These are phyloP conservation scores for Solanum rostratum DNA, from an alignment of 257 asterid genomes.

Conservation along the genomic window DNA sequence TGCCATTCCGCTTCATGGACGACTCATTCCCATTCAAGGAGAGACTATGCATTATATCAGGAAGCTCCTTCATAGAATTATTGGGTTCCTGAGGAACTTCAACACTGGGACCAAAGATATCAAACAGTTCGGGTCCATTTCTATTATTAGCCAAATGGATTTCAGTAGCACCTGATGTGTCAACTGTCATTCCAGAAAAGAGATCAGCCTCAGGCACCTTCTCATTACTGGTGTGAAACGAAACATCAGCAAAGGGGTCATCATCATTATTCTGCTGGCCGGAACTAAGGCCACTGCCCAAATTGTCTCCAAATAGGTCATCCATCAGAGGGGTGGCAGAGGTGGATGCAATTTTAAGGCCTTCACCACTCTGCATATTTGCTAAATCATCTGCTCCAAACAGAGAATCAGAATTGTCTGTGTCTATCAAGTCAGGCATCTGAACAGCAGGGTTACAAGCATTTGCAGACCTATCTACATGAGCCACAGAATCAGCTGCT, in stretches of 20 bases:
- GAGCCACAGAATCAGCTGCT: constrained; percentile 27
- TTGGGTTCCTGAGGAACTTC: constrained; percentile 26
- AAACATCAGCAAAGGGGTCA: constrained; percentile 96
- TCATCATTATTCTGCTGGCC: constrained; percentile 40
- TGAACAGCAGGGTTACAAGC: constrained; percentile 34
- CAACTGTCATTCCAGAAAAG: constrained; percentile 54
- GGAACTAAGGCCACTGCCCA: constrained; percentile 21
- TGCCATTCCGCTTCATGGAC: constrained; percentile 29
- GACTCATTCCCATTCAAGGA: constrained; percentile 41
- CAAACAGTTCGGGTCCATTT: constrained; percentile 48
- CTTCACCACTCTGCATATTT: constrained; percentile 24
- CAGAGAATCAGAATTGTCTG: constrained; percentile 50
- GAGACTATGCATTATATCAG: constrained; percentile 48
- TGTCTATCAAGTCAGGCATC: constrained; percentile 84
- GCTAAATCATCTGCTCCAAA: constrained; percentile 34
- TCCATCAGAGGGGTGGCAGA: constrained; percentile 50
- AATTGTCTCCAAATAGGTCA: constrained; percentile 60
- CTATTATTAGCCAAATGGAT: constrained; percentile 17
- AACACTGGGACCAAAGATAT: constrained; percentile 43
- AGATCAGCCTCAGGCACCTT: constrained; percentile 43
- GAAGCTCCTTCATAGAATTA: constrained; percentile 28
- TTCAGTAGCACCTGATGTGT: constrained; percentile 29
- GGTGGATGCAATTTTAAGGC: constrained; percentile 16
- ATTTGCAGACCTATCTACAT: constrained; percentile 22
- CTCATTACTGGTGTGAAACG: constrained; percentile 46